These are phyloP conservation scores for Emericellopsis terricola DNA, from an alignment of 495 filamentous ascomycete species.

Conservation along the genomic window DNA sequence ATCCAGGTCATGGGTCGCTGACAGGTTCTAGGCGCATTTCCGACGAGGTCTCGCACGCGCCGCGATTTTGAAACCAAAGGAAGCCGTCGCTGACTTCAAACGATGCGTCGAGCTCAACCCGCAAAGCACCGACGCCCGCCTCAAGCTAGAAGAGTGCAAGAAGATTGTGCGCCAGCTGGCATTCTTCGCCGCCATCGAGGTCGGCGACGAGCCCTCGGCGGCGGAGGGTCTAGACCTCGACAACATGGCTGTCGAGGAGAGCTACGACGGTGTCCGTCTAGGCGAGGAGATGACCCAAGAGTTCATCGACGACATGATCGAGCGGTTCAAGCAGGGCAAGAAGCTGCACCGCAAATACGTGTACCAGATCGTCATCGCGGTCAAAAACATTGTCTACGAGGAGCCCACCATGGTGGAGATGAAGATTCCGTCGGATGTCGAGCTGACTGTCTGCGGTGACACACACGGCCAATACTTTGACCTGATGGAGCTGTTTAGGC, in stretches of 20 bases:
- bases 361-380: conserved; percentile 83
- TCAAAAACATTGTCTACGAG: conserved; percentile 72
- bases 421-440: conserved; percentile 54
- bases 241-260: conserved; percentile 57
- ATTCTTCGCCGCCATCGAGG: conserved; percentile 89
- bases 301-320: conserved; percentile 92
- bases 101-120: conserved; percentile 76
- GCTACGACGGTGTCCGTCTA: conserved; percentile 71
- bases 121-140: conserved; percentile 70
- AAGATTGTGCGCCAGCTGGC: conserved; percentile 79
- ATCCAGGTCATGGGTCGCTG: not conserved
- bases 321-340: conserved; percentile 90
- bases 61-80: conserved; percentile 70
- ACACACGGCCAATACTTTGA: conserved; percentile 84
- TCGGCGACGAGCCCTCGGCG: conserved; percentile 77
- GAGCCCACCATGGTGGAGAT: conserved; percentile 97
- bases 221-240: conserved; percentile 83
- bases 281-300: conserved; percentile 81
- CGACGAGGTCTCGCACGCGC: conserved; percentile 79
- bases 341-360: conserved; percentile 91
- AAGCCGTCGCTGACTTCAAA: conserved; percentile 84
- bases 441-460: conserved; percentile 90
- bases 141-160: conserved; percentile 80
- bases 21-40: conserved; percentile 64
- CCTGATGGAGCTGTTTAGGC: conserved; percentile 84